Conservation (phyloP, 805 yeast genomes). For the Millerozyma miso region DNA sequence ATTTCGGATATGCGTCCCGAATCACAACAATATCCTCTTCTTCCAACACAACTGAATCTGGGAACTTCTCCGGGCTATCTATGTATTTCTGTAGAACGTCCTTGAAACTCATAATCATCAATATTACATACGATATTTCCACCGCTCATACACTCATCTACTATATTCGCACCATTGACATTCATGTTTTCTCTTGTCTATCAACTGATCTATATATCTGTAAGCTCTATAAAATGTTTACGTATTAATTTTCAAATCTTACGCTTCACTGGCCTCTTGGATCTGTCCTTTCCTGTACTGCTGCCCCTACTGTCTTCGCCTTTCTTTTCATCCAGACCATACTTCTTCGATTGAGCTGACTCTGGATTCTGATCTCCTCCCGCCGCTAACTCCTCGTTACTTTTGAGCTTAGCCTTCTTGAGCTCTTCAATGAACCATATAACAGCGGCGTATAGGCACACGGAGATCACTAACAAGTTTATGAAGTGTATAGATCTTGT, state of each 20-base stretch:
- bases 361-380: constrained; percentile 13
- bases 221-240: neutral
- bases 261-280: neutral
- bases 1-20: constrained; percentile 60
- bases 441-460: constrained; percentile 70
- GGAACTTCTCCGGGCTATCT: constrained; percentile 36
- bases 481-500: constrained; percentile 66
- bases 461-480: constrained; percentile 52
- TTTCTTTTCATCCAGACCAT: constrained; percentile 2
- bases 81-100: constrained; percentile 48
- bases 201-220: neutral
- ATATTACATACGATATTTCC: too few relatives aligned
- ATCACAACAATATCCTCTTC: constrained; percentile 56
- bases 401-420: constrained; percentile 42
- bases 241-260: neutral
- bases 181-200: neutral
- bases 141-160: neutral
- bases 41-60: constrained; percentile 37
- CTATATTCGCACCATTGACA: neutral
- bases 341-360: too few relatives aligned
- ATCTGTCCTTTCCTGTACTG: neutral
- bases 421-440: constrained; percentile 86
- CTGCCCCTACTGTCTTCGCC: neutral
- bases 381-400: constrained; percentile 35
- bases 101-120: constrained; percentile 51